Evolutionary conservation across 495 filamentous ascomycete species (phyloP).

Genomic region (Hypoxylon lienhwacheense): DNA sequence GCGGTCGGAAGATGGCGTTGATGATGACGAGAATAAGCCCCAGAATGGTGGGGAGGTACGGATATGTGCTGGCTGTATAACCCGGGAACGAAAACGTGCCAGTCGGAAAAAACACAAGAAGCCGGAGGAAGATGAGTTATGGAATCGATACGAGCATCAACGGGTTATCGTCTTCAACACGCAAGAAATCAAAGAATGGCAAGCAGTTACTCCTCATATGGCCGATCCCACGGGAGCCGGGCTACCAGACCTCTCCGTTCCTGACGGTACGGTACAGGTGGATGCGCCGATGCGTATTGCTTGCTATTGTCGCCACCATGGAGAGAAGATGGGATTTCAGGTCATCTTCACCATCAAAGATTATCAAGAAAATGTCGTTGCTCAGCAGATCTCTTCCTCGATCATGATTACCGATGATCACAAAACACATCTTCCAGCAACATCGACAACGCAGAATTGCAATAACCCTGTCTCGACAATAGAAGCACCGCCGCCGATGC

Average conservation of each 20-base stretch:
- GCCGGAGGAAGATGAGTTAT: conserved; percentile 78
- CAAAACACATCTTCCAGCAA: conserved; percentile 68
- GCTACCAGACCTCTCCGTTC: conserved; percentile 44
- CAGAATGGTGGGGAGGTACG: conserved; percentile 83
- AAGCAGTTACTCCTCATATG: conserved; percentile 49
- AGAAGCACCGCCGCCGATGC: conserved; percentile 9
- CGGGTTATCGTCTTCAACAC: conserved; percentile 93
- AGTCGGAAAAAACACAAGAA: conserved; percentile 88
- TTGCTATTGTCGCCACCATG: conserved; percentile 93
- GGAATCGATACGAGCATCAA: conserved; percentile 72
- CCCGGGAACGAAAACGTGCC: conserved; percentile 83
- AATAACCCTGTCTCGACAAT: conserved; percentile 3
- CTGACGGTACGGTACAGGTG: conserved; percentile 68
- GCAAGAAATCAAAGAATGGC: conserved; percentile 86
- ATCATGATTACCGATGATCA: conserved; percentile 98
- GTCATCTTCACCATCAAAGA: conserved; percentile 95
- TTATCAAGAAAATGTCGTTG: conserved; percentile 67
- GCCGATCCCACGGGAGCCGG: conserved; percentile 41
- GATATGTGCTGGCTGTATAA: conserved; percentile 82
- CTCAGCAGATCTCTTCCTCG: conserved; percentile 80
- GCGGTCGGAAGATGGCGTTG: conserved; percentile 17
- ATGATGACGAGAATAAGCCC: conserved; percentile 66
- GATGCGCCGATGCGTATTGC: conserved; percentile 93
- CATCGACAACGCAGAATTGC: conserved; percentile 35
- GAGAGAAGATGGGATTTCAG: conserved; percentile 87